Evolutionary conservation across 108 stramenopile genomes (phyloP).

Genomic region (Pseudonitzschia delicatissima): DNA sequence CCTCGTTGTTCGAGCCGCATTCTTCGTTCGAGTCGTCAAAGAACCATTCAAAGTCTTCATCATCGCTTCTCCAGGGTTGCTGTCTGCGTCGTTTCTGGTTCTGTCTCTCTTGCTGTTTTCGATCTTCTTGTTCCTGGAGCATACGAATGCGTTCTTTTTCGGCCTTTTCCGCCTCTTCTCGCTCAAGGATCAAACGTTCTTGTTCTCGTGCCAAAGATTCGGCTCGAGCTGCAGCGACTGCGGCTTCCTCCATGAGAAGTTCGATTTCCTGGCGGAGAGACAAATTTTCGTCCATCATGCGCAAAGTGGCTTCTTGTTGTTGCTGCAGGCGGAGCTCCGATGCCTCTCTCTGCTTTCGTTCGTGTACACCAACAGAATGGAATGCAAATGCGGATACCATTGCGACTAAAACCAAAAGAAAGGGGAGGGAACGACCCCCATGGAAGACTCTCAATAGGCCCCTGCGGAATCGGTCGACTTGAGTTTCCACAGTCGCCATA

Average conservation of each 20-base stretch:
- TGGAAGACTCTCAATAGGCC: too few species aligned
- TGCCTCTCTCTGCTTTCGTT: not conserved
- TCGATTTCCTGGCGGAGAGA: not conserved
- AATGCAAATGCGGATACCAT: too few species aligned
- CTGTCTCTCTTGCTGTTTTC: not conserved
- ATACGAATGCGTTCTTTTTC: not conserved
- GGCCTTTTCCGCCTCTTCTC: not conserved
- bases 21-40: not conserved
- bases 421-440: not conserved
- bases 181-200: conserved; percentile 1
- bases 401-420: not conserved
- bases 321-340: not conserved
- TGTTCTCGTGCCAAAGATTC: conserved; percentile 9
- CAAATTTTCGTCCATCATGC: not conserved
- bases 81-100: not conserved
- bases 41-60: not conserved
- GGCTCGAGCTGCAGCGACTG: not conserved
- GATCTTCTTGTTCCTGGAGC: not conserved
- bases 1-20: not conserved
- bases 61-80: not conserved
- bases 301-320: not conserved
- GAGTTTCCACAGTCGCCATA: not conserved
- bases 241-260: not conserved
- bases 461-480: too few species aligned
- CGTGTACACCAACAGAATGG: not conserved